Base-by-base conservation (phyloP, 805 yeast genomes). In the Saturnispora quitensis region DNA sequence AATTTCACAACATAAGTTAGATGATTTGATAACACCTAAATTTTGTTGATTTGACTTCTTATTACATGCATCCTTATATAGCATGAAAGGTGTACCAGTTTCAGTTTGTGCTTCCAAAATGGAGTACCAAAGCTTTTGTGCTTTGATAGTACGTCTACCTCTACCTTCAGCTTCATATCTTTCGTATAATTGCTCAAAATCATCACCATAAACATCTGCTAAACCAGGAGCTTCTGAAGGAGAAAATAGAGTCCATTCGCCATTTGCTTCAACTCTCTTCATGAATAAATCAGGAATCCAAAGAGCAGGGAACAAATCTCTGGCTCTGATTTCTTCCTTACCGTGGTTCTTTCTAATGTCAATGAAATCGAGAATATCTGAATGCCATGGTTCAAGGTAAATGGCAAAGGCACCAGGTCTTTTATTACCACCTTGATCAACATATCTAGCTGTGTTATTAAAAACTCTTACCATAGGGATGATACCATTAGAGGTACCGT, bases 371-470 rank as follows among this genome's bases (percentile, higher is more conserved):
- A 78, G 74, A 55, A 78, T 72, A 62, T 78, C 83, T 7, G 81
- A 67, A 62, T 78, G 84, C 84, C 84, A 78, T 61, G 84, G 83
- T 66, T 78, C 84, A 48, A 78, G 62, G 64, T 78, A 78, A 50
- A 78, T 65, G 20, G 83, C 83, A 64, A 78, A 77, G 13, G 83
- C 83, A 61, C 84, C 84, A 15, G 84, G 84, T 65, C 84, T 69
- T 67, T 78, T 78, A 66, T 78, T 78, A 58, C 84, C 84, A 63
- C 84, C 84, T 66, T 78, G 84, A 60, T 78, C 84, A 43, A 78
- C 84, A 60, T 78, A 78, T 63, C 82, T 72, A 36, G 84, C 84
- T 40, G 84, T 78, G 62, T 77, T 78, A 66, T 78, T 78, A 69
- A 78, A 78, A 25, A 78, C 84, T 62, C 82, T 72, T 42, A 78